Conservation (phyloP, 495 filamentous ascomycete genomes). For the Penicillium mononematosum region DNA sequence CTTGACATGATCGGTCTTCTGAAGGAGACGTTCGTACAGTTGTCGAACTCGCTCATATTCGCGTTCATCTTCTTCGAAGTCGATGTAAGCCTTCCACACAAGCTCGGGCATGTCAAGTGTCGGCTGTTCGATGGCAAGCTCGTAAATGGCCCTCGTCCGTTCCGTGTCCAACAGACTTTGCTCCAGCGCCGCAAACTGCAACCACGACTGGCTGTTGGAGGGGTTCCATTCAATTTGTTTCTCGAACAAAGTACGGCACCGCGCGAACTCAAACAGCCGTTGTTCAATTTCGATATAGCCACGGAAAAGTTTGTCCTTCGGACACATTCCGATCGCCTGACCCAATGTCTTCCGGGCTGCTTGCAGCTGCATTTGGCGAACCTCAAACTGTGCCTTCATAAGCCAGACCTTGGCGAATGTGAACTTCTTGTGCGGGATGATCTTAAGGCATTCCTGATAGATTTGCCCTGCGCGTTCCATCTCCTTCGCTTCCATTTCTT, state of each 20-base stretch:
- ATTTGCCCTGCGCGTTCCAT: conserved; percentile 80
- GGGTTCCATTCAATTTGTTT: conserved; percentile 91
- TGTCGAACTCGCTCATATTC: conserved; percentile 78
- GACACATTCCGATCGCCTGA: conserved; percentile 86
- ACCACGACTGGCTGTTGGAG: conserved; percentile 88
- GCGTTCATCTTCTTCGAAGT: conserved; percentile 92
- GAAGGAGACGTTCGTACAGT: conserved; percentile 88
- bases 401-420: conserved; percentile 98
- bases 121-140: conserved; percentile 80
- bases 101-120: conserved; percentile 96
- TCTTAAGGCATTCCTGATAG: conserved; percentile 80
- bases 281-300: conserved; percentile 90
- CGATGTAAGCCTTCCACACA: conserved; percentile 95
- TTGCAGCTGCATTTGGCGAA: conserved; percentile 78
- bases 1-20: conserved; percentile 96
- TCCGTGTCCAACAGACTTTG: conserved; percentile 85
- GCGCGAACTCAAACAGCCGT: conserved; percentile 85
- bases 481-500: conserved; percentile 83
- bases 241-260: conserved; percentile 87
- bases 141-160: conserved; percentile 85
- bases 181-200: conserved; percentile 90
- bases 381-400: conserved; percentile 87
- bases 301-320: conserved; percentile 92
- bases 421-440: conserved; percentile 95
- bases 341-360: conserved; percentile 85